Base-by-base conservation (phyloP, 2,329 filamentous ascomycete species). In the Neopestalotiopsis sp. region DNA sequence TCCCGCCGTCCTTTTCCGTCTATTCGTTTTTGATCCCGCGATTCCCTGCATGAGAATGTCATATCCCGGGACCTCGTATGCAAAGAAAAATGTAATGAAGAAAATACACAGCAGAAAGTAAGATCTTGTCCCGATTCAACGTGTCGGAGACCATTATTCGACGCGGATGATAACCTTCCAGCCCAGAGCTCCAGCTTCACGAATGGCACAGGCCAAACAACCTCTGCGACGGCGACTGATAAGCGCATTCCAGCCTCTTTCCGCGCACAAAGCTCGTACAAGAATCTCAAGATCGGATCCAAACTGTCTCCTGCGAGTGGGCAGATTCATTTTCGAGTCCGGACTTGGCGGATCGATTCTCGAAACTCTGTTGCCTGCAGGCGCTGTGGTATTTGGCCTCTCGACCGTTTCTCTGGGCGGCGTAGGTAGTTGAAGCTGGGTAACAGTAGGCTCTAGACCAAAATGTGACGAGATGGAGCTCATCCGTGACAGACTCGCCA, bases 231-330 rank as follows among this genome's bases (percentile, higher is more conserved):
- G 84, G 65, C 91, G 85, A 70, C 90, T 92, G 71, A 95, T 85
- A 20, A 95, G 77, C 28, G 92, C 92, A 76, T 94, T 92, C 85
- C 90, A 91, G 2, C 92, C 92, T 73, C 87, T 89, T 75, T 93
- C 89, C 0, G 92, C 90, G 76, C 93, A 95, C 72, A 93, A 85
- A 1, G 92, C 92, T 63, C 92, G 84, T 1, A 90, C 91, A 66
- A 95, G 80, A 9, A 94, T 86, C 79, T 94, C 91, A 76, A 92
- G 83, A 73, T 91, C 89, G 13, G 88, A 91, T 1, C 88, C 88
- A 68, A 88, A 88, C 53, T 89, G 87, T 30, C 90, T 82, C 70
- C 86, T 82, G 32, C 87, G 80, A 3, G 87, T 87, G 76, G 88
- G 87, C 53, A 87, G 83, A 73, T 86, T 85, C 86, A 89, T 89